These are phyloP conservation scores for Candida namnaoensis DNA, from an alignment of 805 yeast genomes.

Conservation along the genomic window DNA sequence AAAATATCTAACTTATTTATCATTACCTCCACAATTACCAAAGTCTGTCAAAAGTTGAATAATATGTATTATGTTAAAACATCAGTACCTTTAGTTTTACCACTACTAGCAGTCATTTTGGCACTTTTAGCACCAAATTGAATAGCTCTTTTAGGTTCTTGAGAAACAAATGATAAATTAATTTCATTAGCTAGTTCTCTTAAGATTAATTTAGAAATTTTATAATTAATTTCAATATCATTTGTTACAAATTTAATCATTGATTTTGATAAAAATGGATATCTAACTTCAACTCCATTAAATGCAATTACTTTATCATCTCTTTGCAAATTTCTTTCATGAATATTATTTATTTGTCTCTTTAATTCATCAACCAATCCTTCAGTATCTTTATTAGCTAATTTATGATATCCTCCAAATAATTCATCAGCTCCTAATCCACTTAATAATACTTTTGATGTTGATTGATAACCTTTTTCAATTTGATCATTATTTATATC, in stretches of 20 bases:
- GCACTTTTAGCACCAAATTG: conserved; percentile 97
- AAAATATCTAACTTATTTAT: conserved; percentile 27
- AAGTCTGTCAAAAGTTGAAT: no score
- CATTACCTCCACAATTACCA: conserved; percentile 1
- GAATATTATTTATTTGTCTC: conserved; percentile 64
- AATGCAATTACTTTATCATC: conserved; percentile 83
- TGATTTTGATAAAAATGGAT: conserved; percentile 69
- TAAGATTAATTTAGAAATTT: conserved; percentile 46
- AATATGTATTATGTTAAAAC: conserved; percentile 2
- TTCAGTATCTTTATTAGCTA: conserved; percentile 35
- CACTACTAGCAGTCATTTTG: conserved; percentile 67
- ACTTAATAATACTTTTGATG: conserved; percentile 67
- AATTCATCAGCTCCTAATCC: conserved; percentile 98
- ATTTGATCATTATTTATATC: conserved; percentile 3
- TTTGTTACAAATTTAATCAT: conserved; percentile 43
- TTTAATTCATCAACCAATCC: conserved; percentile 52
- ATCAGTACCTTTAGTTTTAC: conserved; percentile 74
- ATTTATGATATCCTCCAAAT: conserved; percentile 92
- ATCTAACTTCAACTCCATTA: conserved; percentile 87
- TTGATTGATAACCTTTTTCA: conserved; percentile 31
- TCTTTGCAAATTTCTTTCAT: conserved; percentile 76
- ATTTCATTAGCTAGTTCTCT: conserved; percentile 50
- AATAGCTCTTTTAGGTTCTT: conserved; percentile 86
- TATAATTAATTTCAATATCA: conserved; percentile 39
- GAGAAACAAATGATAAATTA: conserved; percentile 45